Base-by-base conservation (phyloP, 768 basidiomycete genomes). In the Flagelloscypha sp. region DNA sequence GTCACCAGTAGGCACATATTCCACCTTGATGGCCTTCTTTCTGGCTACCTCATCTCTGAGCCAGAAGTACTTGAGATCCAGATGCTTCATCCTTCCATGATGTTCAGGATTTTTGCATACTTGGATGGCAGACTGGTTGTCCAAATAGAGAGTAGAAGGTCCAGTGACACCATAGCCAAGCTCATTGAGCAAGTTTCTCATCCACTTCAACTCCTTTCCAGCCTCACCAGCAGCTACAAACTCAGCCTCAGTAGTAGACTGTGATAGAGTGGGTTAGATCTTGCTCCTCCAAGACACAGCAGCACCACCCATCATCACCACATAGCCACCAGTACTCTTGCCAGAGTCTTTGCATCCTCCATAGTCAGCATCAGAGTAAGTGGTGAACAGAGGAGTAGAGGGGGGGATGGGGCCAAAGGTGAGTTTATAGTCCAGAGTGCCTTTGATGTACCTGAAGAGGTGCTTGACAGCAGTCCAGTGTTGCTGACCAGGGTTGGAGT, bases 191-290 rank as follows among this genome's bases (percentile, higher is more conserved):
- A 61, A 20, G 18, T 55, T 53, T n/a, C 45, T 22, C 35, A 59
- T 35, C 55, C 53, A 62, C 24, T 48, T 16, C 5, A 56, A 41
- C 29, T 56, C 48, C 24, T 50, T 40, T 5, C 49, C 44, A n/a
- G 56, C 54, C n/a, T 56, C 42, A 3, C 44, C 46, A 1, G 53
- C 49, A 15, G 61, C 50, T 6, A 62, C 50, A 41, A 58, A 64
- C 37, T 66, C 62, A 6, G 59, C 59, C 42, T 62, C 56, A 1
- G 51, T 54, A 0, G 57, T 63, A 6, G 61, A 65, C 4, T 55
- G 36, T 0, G 62, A 58, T 4, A 35, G 31, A 0, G 58, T 35
- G 1, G 43, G n/a, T 40, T 59, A 60, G 11, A 41, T 30, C 28
- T 47, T 45, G 6, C 48, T 50, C 1, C 19, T 20, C 57, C 59